Conservation (phyloP, 306 rosid genomes). For the Abrus precatorius region DNA sequence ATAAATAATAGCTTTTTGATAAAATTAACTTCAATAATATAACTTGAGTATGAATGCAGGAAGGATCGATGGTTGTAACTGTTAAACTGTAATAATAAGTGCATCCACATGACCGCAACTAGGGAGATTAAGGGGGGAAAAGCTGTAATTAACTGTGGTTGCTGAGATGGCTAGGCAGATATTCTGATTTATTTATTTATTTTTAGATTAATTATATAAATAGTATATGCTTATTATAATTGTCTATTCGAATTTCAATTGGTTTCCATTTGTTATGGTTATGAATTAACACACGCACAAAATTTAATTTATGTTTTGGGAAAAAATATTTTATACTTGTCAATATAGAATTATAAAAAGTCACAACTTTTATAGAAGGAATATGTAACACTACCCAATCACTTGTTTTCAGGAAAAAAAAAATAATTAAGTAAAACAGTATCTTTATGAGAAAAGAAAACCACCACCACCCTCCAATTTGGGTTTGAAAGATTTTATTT, state of each 20-base stretch:
- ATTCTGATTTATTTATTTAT: background rate
- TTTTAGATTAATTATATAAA: background rate
- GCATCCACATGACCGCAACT: slow-evolving; percentile 17
- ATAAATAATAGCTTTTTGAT: background rate
- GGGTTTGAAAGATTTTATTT: slow-evolving; percentile 14
- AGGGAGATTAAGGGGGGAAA: background rate
- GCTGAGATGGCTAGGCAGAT: background rate
- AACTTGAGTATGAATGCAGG: background rate
- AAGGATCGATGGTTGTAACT: background rate
- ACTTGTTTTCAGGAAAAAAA: background rate
- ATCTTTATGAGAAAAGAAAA: slow-evolving; percentile 35
- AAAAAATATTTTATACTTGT: background rate
- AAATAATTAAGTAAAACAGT: background rate
- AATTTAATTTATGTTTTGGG: background rate
- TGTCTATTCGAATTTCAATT: background rate
- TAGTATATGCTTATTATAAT: background rate
- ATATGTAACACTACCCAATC: background rate
- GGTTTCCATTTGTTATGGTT: background rate
- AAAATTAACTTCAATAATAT: background rate
- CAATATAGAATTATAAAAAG: background rate
- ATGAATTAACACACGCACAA: background rate
- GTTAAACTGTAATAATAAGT: background rate
- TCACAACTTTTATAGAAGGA: background rate
- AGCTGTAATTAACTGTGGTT: background rate
- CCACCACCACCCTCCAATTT: slow-evolving; percentile 35